Conservation (phyloP, 176 grass and related monocot genomes). For the Phyllostachys edulis region DNA sequence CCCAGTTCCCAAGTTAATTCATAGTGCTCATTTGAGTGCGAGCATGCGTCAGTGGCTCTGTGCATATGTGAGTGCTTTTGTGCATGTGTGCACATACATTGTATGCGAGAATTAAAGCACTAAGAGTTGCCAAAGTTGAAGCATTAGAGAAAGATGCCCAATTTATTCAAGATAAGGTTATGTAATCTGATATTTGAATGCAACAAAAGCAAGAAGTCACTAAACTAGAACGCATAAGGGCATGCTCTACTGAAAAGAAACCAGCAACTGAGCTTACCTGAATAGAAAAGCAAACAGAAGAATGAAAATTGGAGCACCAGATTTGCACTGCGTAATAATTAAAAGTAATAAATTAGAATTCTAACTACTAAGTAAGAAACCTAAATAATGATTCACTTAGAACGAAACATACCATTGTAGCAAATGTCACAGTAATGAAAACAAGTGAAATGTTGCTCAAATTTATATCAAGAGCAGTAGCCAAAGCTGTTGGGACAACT, state of each 20-base stretch:
- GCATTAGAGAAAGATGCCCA: background rate
- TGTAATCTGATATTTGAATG: slow-evolving; percentile 4
- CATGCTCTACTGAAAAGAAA: background rate
- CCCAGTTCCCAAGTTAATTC: background rate
- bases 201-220: background rate
- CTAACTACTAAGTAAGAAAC: background rate
- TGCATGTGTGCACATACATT: background rate
- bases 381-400: slow-evolving; percentile 17
- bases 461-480: slow-evolving; percentile 92
- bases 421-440: slow-evolving; percentile 98
- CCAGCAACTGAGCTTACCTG: slow-evolving; percentile 50
- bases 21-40: background rate
- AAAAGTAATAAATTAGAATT: slow-evolving; percentile 25
- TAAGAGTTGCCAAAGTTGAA: background rate
- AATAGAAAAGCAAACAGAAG: slow-evolving; percentile 96
- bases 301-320: slow-evolving; percentile 91
- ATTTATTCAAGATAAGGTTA: slow-evolving; percentile 13
- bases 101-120: background rate
- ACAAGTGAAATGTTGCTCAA: slow-evolving; percentile 95
- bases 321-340: slow-evolving; percentile 85
- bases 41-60: background rate
- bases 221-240: background rate
- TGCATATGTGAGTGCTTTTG: background rate
- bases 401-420: slow-evolving; percentile 88
- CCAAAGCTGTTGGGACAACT: slow-evolving; percentile 94